Conservation (phyloP, 2,329 filamentous ascomycete species). For the Aspergillus pseudoglaucus region DNA sequence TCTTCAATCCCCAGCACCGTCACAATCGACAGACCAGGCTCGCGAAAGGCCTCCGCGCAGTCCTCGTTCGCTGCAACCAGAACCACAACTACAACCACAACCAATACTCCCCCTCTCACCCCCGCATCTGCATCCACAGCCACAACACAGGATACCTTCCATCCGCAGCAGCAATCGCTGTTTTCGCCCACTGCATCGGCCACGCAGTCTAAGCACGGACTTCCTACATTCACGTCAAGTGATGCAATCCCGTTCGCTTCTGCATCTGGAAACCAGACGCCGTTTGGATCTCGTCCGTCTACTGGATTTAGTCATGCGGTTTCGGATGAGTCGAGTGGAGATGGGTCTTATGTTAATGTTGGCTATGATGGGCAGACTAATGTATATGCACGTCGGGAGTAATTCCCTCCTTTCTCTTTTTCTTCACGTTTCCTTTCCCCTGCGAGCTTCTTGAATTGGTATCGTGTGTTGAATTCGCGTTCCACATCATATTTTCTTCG, state of each 20-base stretch:
- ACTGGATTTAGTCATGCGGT: background rate
- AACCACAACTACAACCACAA: background rate
- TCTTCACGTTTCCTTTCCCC: background rate
- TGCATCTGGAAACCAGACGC: background rate
- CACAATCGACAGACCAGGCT: constrained; percentile 2
- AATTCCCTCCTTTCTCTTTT: background rate
- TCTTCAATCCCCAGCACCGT: constrained; percentile 6
- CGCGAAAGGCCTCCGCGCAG: background rate
- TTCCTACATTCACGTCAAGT: constrained; percentile 46
- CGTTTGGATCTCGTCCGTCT: background rate
- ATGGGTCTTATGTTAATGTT: background rate
- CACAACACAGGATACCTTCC: constrained; percentile 3
- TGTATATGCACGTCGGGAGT: background rate
- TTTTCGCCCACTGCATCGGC: constrained; percentile 26
- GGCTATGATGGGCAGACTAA: background rate
- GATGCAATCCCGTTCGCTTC: constrained; percentile 39
- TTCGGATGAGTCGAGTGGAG: background rate
- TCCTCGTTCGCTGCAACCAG: constrained; percentile 1
- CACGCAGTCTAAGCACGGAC: constrained; percentile 32
- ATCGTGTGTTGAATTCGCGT: background rate
- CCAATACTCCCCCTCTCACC: constrained; percentile 20
- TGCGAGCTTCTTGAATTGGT: background rate
- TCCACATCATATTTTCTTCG: background rate
- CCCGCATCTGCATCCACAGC: constrained; percentile 9
- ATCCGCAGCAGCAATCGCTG: constrained; percentile 13